These are phyloP conservation scores for Clarireedia paspali DNA, from an alignment of 2,329 filamentous ascomycete species.

Conservation along the genomic window DNA sequence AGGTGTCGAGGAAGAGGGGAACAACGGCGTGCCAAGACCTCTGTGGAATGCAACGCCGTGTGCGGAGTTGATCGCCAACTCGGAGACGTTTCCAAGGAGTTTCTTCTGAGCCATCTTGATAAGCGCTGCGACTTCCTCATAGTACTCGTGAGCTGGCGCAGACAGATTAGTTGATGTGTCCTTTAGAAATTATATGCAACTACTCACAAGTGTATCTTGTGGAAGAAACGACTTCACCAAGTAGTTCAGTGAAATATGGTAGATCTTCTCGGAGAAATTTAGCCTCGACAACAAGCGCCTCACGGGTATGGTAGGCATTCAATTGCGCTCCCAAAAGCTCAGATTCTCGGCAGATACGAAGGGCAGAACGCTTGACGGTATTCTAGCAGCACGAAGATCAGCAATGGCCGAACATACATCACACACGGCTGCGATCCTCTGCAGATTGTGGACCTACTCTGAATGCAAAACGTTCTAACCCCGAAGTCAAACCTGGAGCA, in stretches of 20 bases:
- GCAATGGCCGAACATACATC: conserved; percentile 6
- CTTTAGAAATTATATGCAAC: too few species aligned
- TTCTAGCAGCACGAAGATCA: conserved; percentile 43
- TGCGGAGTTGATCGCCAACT: conserved; percentile 75
- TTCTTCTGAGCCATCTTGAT: conserved; percentile 72
- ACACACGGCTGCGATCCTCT: conserved; percentile 8
- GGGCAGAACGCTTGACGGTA: conserved; percentile 78
- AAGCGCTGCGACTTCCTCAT: conserved; percentile 75
- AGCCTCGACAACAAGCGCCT: conserved; percentile 85
- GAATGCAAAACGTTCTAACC: conserved; percentile 92
- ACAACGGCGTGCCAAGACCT: conserved; percentile 74
- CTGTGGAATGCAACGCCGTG: conserved; percentile 87
- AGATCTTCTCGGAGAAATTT: conserved; percentile 94
- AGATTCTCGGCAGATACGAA: conserved; percentile 89
- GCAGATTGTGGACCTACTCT: conserved; percentile 50
- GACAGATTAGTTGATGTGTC: background rate
- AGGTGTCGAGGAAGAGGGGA: conserved; percentile 63
- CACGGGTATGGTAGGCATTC: conserved; percentile 79
- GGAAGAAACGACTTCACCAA: conserved; percentile 82
- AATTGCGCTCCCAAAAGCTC: conserved; percentile 93
- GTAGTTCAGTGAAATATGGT: conserved; percentile 93
- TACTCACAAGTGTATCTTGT: conserved; percentile 75
- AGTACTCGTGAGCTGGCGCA: conserved; percentile 70
- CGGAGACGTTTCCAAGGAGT: conserved; percentile 52
- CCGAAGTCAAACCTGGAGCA: conserved; percentile 80